phyloP scores from a whole-genome alignment of 305 asterid species.

The Fraxinus paxiana region DNA sequence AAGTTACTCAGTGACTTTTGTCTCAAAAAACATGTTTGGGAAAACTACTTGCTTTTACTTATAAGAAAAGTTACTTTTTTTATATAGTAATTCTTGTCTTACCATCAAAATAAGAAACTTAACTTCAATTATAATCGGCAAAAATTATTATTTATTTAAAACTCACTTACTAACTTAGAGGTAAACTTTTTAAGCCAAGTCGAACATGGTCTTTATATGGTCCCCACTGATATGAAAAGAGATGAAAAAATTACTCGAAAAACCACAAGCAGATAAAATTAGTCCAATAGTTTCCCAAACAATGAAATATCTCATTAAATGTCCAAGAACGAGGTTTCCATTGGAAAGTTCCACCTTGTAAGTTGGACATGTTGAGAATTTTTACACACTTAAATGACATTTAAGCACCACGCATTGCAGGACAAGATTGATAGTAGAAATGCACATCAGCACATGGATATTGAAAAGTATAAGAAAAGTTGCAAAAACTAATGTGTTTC shows the following conservation, averaged over 20 bases:
- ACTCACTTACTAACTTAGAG: neutral
- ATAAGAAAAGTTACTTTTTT: neutral
- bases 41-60: neutral
- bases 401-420: neutral
- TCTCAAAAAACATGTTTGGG: neutral
- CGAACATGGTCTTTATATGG: neutral
- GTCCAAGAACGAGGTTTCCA: neutral
- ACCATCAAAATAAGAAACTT: neutral
- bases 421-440: neutral
- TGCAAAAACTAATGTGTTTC: conserved; percentile 9
- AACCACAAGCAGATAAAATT: neutral
- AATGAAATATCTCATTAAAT: neutral
- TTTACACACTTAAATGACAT: neutral
- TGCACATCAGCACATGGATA: neutral
- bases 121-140: neutral
- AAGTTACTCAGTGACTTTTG: neutral
- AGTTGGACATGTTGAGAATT: neutral
- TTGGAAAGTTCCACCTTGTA: neutral
- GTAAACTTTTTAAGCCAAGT: neutral
- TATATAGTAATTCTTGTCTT: neutral
- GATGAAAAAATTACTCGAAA: neutral
- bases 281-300: neutral
- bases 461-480: neutral
- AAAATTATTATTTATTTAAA: neutral
- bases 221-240: neutral